Evolutionary conservation across 2,329 filamentous ascomycete genomes (phyloP).

Genomic region (Tolypocladium amazonense): DNA sequence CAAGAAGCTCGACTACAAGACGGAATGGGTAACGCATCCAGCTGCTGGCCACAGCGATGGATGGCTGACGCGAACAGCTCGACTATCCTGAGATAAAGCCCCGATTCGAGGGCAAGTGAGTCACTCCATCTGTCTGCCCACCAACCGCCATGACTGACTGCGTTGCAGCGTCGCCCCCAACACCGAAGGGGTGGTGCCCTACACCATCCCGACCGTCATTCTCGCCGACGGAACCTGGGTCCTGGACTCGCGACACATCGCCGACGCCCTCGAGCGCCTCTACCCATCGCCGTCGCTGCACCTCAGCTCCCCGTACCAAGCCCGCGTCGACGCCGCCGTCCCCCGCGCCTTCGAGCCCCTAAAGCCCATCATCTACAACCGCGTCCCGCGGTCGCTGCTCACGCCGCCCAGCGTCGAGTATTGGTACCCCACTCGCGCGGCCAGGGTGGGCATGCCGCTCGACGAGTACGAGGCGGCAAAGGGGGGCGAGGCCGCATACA

Average conservation of each 20-base stretch:
- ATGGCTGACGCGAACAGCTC: slow-evolving; percentile 5
- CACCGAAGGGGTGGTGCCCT: background rate
- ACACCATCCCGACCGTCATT: background rate
- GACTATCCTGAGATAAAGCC: slow-evolving; percentile 9
- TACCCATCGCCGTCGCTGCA: background rate
- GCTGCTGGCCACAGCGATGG: background rate
- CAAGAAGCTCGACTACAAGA: slow-evolving; percentile 29
- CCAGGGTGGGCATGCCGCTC: background rate
- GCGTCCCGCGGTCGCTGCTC: background rate
- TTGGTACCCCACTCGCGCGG: background rate
- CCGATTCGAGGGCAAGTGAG: slow-evolving; percentile 43
- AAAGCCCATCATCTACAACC: background rate
- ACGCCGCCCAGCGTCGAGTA: background rate
- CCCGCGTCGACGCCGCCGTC: background rate
- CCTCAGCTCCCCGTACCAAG: background rate
- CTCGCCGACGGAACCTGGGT: background rate
- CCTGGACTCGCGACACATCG: background rate
- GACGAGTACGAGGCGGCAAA: background rate
- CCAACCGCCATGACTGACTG: background rate
- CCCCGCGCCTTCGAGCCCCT: background rate
- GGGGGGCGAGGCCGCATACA: background rate
- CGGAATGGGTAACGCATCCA: background rate
- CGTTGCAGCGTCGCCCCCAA: background rate
- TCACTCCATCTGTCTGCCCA: slow-evolving; percentile 22
- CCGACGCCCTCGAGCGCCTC: background rate